phyloP scores from a whole-genome alignment of 768 basidiomycete species.

The Lactarius hatsudake region DNA sequence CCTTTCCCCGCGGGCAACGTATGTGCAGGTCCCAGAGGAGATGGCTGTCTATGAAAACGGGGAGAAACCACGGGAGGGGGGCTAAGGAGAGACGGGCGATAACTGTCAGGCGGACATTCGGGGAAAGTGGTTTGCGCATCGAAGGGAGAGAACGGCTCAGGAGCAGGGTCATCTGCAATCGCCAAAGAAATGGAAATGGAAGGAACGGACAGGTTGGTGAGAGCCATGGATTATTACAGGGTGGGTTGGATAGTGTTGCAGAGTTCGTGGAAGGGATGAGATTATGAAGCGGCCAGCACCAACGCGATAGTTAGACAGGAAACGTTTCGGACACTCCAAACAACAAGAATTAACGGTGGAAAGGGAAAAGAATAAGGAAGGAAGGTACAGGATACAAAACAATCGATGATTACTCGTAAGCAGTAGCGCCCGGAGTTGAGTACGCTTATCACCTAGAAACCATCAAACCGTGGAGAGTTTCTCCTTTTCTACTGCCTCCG shows the following conservation, averaged over 20 bases:
- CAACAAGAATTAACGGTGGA: conserved; percentile 36
- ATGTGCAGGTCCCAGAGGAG: conserved; percentile 49
- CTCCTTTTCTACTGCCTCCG: conserved; percentile 44
- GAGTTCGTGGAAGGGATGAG: conserved; percentile 14
- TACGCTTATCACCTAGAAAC: conserved; percentile 4
- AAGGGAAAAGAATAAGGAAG: conserved; percentile 30
- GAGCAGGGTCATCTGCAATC: conserved; percentile 48
- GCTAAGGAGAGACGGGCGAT: conserved; percentile 56
- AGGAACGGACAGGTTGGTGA: conserved; percentile 48
- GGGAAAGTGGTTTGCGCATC: conserved; percentile 33
- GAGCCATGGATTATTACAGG: conserved; percentile 31
- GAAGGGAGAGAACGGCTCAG: conserved; percentile 66
- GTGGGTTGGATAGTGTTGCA: conserved; percentile 26
- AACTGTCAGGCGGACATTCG: conserved; percentile 44
- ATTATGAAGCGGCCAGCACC: conserved; percentile 38
- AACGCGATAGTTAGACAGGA: conserved; percentile 29
- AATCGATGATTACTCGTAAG: conserved; percentile 9
- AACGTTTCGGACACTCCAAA: conserved; percentile 22
- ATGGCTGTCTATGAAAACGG: conserved; percentile 42
- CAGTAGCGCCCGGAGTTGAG: neutral
- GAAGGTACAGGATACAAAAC: conserved; percentile 16
- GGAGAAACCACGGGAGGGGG: conserved; percentile 50
- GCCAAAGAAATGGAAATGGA: conserved; percentile 69
- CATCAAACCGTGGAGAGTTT: conserved; percentile 26
- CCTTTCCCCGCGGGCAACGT: conserved; percentile 44